Base-by-base conservation (phyloP, 2,329 filamentous ascomycete species). In the Verticillium nubilum region DNA sequence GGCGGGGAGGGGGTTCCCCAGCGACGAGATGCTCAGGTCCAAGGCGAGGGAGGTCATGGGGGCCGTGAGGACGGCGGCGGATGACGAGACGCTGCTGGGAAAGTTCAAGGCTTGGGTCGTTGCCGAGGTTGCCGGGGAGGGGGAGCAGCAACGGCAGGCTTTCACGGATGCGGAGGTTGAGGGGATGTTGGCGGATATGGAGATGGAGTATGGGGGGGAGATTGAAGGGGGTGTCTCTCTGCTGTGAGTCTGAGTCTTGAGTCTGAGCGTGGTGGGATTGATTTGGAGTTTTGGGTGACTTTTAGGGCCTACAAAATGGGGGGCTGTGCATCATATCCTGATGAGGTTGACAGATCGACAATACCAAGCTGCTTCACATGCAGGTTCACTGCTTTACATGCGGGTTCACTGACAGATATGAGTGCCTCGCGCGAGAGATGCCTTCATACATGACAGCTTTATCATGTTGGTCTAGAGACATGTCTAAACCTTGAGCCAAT, bases 11-110 rank as follows among this genome's bases (percentile, higher is more conserved):
- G 66, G 64, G 5, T 75, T 83, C 61, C 84, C 84, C 0, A 68
- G 67, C 2, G 82, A 86, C 65, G 75, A 75, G 3, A 72, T 72
- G 26, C 67, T 87, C 4, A 73, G 76, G 29, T 71, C 72, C 13
- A 75, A 77, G 58, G 84, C 79, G 2, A 70, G 78, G 56, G 73
- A 79, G 55, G 80, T 87, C 52, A 66, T 84, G 58, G 73, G 76
- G 2, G 72, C 76, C 3, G 69, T 75, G 29, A 67, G 65, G 5
- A 86, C 84, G 1, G 72, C 84, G 6, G 84, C 82, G 0, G 84
- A 87, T 54, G 82, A 87, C 64, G 64, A 68, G 0, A 72, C 76
- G 2, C 69, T 87, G 19, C 68, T 87, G 57, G 74, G 69, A 25
- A 84, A 81, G 67, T 87, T 87, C 72, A 82, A 79, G 70, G 69